phyloP scores from a whole-genome alignment of 2,329 filamentous ascomycete genomes.

The Trichoderma hamatum region DNA sequence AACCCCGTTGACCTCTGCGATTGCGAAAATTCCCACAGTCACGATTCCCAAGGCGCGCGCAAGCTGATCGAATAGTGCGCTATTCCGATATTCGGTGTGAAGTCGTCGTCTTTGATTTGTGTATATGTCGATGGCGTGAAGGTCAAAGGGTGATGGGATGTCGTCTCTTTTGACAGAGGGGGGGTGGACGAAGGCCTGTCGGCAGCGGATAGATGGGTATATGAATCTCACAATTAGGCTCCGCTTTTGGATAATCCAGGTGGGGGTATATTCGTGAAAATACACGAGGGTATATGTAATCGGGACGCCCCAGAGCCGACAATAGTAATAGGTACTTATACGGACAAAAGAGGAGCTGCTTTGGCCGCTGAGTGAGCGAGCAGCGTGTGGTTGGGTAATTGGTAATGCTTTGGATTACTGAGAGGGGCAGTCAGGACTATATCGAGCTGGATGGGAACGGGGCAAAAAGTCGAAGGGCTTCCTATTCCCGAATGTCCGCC shows the following conservation, averaged over 20 bases:
- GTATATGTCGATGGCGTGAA: constrained; percentile 1
- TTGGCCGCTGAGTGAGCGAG: constrained; percentile 20
- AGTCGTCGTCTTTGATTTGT: background rate
- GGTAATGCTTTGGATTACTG: constrained; percentile 17
- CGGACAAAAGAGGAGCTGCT: constrained; percentile 10
- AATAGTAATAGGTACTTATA: constrained; percentile 5
- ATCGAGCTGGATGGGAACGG: constrained; percentile 4
- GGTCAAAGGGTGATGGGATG: constrained; percentile 8
- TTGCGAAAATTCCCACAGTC: background rate
- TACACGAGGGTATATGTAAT: constrained; percentile 18
- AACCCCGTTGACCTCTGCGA: background rate
- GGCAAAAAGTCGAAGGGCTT: constrained; percentile 14
- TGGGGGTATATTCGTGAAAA: constrained; percentile 9
- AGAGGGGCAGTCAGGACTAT: constrained; percentile 2
- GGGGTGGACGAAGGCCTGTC: constrained; percentile 16
- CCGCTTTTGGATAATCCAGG: constrained; percentile 24
- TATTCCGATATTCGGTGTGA: background rate
- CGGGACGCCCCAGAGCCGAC: constrained; percentile 11
- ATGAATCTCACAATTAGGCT: constrained; percentile 26
- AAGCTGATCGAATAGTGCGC: background rate
- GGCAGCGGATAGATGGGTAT: constrained; percentile 22
- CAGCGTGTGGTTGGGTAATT: constrained; percentile 23
- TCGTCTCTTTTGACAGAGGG: constrained; percentile 19
- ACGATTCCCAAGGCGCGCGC: background rate
- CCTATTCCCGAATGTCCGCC: constrained; percentile 22